These are phyloP conservation scores for Lignosus rhinocerotis DNA, from an alignment of 1,284 basidiomycete genomes.

Conservation along the genomic window DNA sequence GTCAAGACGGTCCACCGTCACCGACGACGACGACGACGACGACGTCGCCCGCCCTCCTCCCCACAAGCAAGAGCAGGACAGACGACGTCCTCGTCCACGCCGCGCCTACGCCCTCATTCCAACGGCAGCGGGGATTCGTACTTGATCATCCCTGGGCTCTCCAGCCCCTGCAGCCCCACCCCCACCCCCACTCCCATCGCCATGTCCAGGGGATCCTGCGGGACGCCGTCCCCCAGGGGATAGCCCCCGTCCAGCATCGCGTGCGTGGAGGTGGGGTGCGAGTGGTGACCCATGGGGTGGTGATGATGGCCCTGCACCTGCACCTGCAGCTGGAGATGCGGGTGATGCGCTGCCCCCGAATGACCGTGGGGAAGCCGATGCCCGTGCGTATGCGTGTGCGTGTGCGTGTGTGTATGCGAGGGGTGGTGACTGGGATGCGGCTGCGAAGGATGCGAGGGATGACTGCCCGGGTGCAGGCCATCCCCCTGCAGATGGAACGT, in stretches of 20 bases:
- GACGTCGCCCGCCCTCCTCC: conserved; percentile 6
- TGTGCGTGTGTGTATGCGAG: conserved; percentile 25
- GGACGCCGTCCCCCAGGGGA: conserved; percentile 22
- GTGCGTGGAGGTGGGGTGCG: neutral
- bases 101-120: conserved; percentile 32
- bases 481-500: neutral
- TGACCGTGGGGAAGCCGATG: conserved; percentile 19
- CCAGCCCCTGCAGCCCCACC: conserved; percentile 26
- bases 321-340: conserved; percentile 13
- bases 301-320: neutral
- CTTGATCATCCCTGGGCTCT: conserved; percentile 30
- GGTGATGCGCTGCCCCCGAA: conserved; percentile 14
- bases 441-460: conserved; percentile 8
- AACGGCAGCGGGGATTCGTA: conserved; percentile 36
- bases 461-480: conserved; percentile 1
- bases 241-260: conserved; percentile 23
- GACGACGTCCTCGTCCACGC: neutral
- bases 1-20: conserved; percentile 6
- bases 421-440: neutral
- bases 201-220: conserved; percentile 23
- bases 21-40: neutral
- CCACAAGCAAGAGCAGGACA: conserved; percentile 7
- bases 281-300: conserved; percentile 6
- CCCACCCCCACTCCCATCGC: conserved; percentile 19
- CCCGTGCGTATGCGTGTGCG: conserved; percentile 24